phyloP scores from a whole-genome alignment of 176 grass and related monocot genomes.

The Calamus simplicifolius region DNA sequence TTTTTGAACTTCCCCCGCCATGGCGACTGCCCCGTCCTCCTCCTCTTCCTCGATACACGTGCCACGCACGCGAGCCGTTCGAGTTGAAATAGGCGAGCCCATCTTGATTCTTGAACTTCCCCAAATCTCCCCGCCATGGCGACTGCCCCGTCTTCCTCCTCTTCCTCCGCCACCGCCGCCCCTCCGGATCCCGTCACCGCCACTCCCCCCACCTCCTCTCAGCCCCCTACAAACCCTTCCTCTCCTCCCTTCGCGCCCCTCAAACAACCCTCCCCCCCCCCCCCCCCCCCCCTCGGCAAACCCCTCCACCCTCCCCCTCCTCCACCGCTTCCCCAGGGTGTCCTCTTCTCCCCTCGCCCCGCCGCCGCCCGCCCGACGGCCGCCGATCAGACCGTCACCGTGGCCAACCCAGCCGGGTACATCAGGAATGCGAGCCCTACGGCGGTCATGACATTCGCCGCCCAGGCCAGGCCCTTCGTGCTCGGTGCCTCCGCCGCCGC shows the following conservation, averaged over 20 bases:
- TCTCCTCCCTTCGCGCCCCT: conserved; percentile 17
- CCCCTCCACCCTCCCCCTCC: conserved; percentile 22
- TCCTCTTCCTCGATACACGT: no score
- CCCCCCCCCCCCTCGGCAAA: conserved; percentile 22
- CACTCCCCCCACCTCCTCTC: conserved; percentile 9
- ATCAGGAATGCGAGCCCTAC: no score
- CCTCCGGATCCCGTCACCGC: neutral
- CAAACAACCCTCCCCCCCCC: conserved; percentile 2
- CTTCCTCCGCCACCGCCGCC: conserved; percentile 3
- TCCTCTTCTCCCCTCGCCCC: conserved; percentile 24
- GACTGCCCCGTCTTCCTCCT: conserved; percentile 25
- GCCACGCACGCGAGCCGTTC: no score
- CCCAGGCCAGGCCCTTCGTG: neutral
- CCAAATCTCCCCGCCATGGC: neutral
- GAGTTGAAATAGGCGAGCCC: no score
- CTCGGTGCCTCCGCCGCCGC: neutral
- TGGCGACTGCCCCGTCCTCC: no score
- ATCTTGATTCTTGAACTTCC: no score
- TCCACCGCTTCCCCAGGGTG: conserved; percentile 11
- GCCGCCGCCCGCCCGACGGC: conserved; percentile 8
- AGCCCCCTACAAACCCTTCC: conserved; percentile 24
- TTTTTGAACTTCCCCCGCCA: no score
- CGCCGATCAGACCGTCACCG: neutral
- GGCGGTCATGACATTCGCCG: neutral
- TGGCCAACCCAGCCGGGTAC: no score